These are phyloP conservation scores for Ambrosia artemisiifolia DNA, from an alignment of 129 eudicot species.

Conservation along the genomic window DNA sequence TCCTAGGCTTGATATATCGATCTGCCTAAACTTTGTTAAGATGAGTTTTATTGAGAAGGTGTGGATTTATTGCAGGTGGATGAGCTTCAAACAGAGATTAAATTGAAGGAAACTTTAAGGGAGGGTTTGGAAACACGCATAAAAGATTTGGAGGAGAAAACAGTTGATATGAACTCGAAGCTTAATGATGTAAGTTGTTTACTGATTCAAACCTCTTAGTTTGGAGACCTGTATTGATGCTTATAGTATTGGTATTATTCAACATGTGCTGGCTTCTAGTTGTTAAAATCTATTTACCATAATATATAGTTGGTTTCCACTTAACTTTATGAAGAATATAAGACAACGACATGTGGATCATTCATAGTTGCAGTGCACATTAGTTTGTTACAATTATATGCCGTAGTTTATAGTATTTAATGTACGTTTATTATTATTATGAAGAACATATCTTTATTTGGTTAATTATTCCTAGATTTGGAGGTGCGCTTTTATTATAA, in stretches of 20 bases:
- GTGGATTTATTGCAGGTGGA: constrained; percentile 37
- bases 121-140: constrained; percentile 48
- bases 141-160: constrained; percentile 46
- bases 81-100: constrained; percentile 50
- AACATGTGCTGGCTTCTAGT: background rate
- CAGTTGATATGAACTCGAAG: constrained; percentile 43
- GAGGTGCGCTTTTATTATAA: too few relatives aligned
- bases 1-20: too few relatives aligned
- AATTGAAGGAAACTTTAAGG: constrained; percentile 44
- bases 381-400: background rate
- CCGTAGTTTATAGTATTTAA: background rate
- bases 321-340: background rate
- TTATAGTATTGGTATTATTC: background rate
- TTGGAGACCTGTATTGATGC: background rate
- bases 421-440: background rate
- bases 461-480: too few relatives aligned
- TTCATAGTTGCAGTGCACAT: background rate
- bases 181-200: constrained; percentile 46
- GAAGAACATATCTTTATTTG: background rate
- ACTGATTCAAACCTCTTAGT: background rate
- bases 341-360: background rate
- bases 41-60: background rate
- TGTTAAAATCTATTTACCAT: background rate
- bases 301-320: background rate
- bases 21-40: background rate